Evolutionary conservation across 164 flowering plant genomes (phyloP), one percentile per base, ranked within the genome.

Genomic region (grape (Vitis vinifera)): DNA sequence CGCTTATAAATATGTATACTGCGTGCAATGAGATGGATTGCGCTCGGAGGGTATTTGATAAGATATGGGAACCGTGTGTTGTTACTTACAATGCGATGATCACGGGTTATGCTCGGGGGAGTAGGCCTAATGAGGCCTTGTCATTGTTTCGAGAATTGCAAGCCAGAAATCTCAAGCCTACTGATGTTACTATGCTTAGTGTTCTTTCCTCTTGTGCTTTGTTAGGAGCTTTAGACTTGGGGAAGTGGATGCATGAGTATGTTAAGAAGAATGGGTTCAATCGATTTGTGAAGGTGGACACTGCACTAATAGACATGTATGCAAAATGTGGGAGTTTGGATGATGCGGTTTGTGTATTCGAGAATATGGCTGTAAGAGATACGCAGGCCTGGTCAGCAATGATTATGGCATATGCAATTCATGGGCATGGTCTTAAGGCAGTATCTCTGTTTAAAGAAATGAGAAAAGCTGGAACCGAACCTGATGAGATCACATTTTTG

Each of bases 291-390:
- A 89, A 86, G 70, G 92, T 89, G 62, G 88, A 79, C 71, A 91
- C 91, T 52, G 91, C 93, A 19, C 83, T 91, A 47, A 82, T 91
- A 11, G 93, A 85, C 70, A 88, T 91, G 93, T 91, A 80, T 79
- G 89, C 91, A 0, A 89, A 89, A 65, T 91, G 93, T 71, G 93
- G 91, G 68, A 85, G 93, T 75, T 80, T 91, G 79, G 86, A 81
- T 56, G 91, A 85, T 77, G 91, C 91, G 1, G 72, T 78, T 49
- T 59, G 19, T 59, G 83, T 88, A 13, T 90, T 88, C 70, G 78
- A 75, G 69, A 73, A 62, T 56, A 87, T 86, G 92, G 10, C 1
- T 48, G 74, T 51, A 11, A 79, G 77, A 71, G 94, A 90, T 74
- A 84, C 88, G 5, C 86, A 79, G 48, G 86, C 94, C 8, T 88